Conservation (phyloP, 768 basidiomycete genomes). For the Amanita subjunquillea region DNA sequence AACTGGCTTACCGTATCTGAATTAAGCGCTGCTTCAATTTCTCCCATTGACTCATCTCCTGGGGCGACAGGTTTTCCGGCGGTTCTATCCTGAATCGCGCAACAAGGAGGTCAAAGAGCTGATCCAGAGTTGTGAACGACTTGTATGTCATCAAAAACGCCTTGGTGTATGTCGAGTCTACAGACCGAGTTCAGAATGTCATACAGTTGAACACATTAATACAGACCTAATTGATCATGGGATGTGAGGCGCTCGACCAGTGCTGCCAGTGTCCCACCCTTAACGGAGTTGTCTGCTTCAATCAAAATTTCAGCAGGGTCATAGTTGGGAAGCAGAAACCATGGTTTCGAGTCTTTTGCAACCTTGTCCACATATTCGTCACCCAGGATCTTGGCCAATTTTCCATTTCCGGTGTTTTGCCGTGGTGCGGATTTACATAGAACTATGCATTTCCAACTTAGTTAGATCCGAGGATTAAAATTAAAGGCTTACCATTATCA, state of each 20-base stretch:
- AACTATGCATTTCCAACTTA: slow-evolving; percentile 5
- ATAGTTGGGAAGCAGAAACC: slow-evolving; percentile 82
- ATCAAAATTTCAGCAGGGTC: slow-evolving; percentile 73
- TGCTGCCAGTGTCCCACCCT: slow-evolving; percentile 79
- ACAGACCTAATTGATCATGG: slow-evolving; percentile 78
- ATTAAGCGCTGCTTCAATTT: slow-evolving; percentile 82
- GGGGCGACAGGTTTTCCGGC: slow-evolving; percentile 50
- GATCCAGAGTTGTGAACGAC: slow-evolving; percentile 79
- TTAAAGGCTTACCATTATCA: slow-evolving; percentile 26
- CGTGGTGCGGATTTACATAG: slow-evolving; percentile 21
- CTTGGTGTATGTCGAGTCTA: slow-evolving; percentile 72
- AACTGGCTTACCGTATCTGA: slow-evolving; percentile 60
- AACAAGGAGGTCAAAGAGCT: slow-evolving; percentile 74
- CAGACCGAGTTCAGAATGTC: slow-evolving; percentile 3
- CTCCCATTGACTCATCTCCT: slow-evolving; percentile 70
- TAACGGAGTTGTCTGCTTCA: slow-evolving; percentile 74
- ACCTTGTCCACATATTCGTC: slow-evolving; percentile 34
- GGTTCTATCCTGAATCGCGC: slow-evolving; percentile 71
- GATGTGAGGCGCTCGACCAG: slow-evolving; percentile 85
- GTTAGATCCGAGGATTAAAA: not conserved
- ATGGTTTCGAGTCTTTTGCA: slow-evolving; percentile 45
- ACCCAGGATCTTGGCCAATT: slow-evolving; percentile 64
- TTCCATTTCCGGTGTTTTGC: slow-evolving; percentile 28
- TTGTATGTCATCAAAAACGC: slow-evolving; percentile 96
- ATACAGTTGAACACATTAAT: not conserved